These are phyloP conservation scores for Rosa chinensis DNA, from an alignment of 306 rosid genomes.

Conservation along the genomic window DNA sequence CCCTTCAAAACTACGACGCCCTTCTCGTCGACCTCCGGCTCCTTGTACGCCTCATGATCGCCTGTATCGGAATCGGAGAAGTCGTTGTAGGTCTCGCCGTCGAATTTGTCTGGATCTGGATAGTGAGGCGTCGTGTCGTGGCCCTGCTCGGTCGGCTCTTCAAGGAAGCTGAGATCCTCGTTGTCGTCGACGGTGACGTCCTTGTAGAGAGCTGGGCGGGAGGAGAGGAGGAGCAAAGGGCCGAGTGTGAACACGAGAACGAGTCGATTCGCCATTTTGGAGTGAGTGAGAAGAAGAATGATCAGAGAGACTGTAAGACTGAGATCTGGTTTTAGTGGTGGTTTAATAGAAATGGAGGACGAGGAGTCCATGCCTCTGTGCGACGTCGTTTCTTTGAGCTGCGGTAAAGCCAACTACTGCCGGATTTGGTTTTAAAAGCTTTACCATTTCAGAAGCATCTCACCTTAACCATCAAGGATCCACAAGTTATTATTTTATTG, in stretches of 20 bases:
- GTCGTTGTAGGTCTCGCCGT: constrained; percentile 44
- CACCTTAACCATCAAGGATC: too few relatives aligned
- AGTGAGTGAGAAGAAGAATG: too few relatives aligned
- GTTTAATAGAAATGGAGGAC: constrained; percentile 2
- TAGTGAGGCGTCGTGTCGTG: constrained; percentile 12
- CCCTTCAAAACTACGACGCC: constrained; percentile 88
- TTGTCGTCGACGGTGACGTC: constrained; percentile 42
- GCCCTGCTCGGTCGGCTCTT: constrained; percentile 46
- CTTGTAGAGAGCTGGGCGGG: constrained; percentile 47
- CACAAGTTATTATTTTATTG: too few relatives aligned
- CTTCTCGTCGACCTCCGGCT: constrained; percentile 72
- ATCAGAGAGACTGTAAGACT: too few relatives aligned
- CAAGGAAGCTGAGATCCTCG: constrained; percentile 89
- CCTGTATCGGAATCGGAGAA: constrained; percentile 54
- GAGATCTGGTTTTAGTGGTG: constrained; percentile 27
- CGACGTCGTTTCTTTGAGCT: not conserved
- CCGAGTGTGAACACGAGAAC: too few relatives aligned
- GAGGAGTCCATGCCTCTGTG: not conserved
- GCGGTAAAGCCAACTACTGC: not conserved
- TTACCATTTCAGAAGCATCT: too few relatives aligned
- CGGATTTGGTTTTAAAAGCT: not conserved
- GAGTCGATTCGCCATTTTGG: too few relatives aligned
- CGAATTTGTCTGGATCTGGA: constrained; percentile 42
- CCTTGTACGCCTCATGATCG: constrained; percentile 41
- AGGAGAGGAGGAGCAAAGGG: too few relatives aligned